Conservation (phyloP, 768 basidiomycete genomes). For the Russula emetica region DNA sequence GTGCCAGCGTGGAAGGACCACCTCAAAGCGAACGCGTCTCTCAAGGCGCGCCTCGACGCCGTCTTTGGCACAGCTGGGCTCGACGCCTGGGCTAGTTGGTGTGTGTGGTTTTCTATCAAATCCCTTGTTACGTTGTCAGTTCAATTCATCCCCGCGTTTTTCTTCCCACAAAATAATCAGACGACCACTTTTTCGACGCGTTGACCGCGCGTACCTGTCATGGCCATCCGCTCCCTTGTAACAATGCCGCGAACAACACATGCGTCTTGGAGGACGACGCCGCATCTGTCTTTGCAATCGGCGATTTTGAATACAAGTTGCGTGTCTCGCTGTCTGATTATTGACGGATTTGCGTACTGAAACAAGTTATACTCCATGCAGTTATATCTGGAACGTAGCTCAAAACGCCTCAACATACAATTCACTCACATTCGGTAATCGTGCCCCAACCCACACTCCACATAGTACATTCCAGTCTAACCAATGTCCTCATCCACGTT, state of each 20-base stretch:
- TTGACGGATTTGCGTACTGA: background rate
- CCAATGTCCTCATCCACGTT: too few relatives aligned
- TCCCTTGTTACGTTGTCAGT: background rate
- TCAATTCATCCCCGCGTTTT: slow-evolving; percentile 10
- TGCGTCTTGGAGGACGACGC: slow-evolving; percentile 43
- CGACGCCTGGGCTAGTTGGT: slow-evolving; percentile 46
- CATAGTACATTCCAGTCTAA: too few relatives aligned
- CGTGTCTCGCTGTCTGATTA: background rate
- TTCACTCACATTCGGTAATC: slow-evolving; percentile 43
- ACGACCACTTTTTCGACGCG: slow-evolving; percentile 52
- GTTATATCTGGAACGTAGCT: slow-evolving; percentile 50
- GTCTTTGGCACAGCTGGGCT: slow-evolving; percentile 42
- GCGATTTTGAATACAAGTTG: slow-evolving; percentile 42
- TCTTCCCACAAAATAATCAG: slow-evolving; percentile 27
- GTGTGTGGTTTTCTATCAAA: slow-evolving; percentile 19
- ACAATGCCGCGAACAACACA: slow-evolving; percentile 37
- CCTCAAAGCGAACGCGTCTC: slow-evolving; percentile 36
- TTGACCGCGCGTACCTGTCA: slow-evolving; percentile 47
- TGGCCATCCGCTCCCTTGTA: slow-evolving; percentile 45
- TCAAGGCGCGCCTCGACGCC: slow-evolving; percentile 38
- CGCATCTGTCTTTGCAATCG: slow-evolving; percentile 36
- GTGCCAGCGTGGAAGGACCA: slow-evolving; percentile 47
- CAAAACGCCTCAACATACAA: slow-evolving; percentile 43
- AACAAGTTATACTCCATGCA: slow-evolving; percentile 24
- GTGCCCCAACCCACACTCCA: too few relatives aligned